Evolutionary conservation across 2,329 filamentous ascomycete species (phyloP).

Genomic region (Rhytidhysteron rufulum): DNA sequence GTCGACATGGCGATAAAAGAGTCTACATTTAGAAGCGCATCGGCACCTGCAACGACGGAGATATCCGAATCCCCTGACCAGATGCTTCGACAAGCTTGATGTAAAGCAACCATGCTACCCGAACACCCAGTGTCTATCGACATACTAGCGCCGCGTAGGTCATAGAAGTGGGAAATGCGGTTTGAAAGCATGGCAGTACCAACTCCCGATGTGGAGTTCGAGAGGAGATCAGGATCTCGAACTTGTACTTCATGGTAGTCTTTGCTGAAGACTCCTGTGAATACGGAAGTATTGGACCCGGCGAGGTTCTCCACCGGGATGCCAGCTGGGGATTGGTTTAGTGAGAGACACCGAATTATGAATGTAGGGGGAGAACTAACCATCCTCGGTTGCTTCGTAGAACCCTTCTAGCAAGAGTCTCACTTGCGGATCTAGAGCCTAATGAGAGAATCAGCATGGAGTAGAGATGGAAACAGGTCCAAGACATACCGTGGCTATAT

Average conservation of each 20-base stretch:
- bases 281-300: background rate
- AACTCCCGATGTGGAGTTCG: too few relatives aligned
- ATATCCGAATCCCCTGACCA: constrained; percentile 3
- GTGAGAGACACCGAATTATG: too few relatives aligned
- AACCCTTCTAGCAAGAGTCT: constrained; percentile 16
- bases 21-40: background rate
- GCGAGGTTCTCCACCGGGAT: background rate
- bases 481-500: constrained; percentile 12
- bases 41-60: background rate
- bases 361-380: too few relatives aligned
- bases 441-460: too few relatives aligned
- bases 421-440: constrained; percentile 19
- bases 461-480: too few relatives aligned
- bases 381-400: constrained; percentile 18
- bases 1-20: background rate
- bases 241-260: background rate
- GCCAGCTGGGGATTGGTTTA: constrained; percentile 1
- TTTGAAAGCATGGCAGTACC: too few relatives aligned
- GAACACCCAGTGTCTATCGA: constrained; percentile 16
- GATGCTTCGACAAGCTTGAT: constrained; percentile 1
- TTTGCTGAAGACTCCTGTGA: background rate
- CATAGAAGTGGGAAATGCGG: constrained; percentile 11
- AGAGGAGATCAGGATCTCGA: too few relatives aligned
- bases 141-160: constrained; percentile 9
- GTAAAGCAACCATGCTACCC: constrained; percentile 8